Base-by-base conservation (phyloP, 768 basidiomycete genomes). In the Tricholoma sp. region DNA sequence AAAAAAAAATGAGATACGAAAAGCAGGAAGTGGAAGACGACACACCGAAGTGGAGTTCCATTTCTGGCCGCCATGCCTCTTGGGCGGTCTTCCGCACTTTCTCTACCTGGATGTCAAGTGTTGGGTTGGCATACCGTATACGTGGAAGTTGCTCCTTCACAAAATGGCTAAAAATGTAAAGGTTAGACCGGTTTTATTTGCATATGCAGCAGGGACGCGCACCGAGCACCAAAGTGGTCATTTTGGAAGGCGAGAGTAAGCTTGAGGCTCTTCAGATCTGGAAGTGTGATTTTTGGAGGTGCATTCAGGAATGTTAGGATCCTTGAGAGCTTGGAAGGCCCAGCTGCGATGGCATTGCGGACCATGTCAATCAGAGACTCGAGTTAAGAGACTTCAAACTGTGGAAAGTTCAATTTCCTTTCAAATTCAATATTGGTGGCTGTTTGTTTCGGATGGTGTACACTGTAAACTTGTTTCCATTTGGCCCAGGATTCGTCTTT, bases 201-300 rank as follows among this genome's bases (percentile, higher is more conserved):
- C 15, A 33, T 49, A 28, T 53, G 55, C 17, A 33, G 32, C 24
- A 28, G 42, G 2, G 8, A 50, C 53, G 66, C 81, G 61, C 54
- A 89, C 89, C 86, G 78, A 28, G 88, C 86, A 60, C 87, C 88
- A 65, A 84, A 88, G 66, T 90, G 86, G 68, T 88, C 85, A 64
- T 89, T 88, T 63, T 75, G 74, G 32, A 73, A 72, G 1, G 86
- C 86, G 44, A 80, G 75, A 0, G 81, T 80, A 31, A 90, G 71
- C 54, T 74, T 80, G 28, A 89, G 66, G 10, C 72, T 70, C 55
- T 79, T 81, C 34, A 88, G 72, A 9, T 72, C 74, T 4, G 65
- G 61, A 1, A 89, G 68, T 1, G 72, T 67, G 9, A 87, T 79
- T 44, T 72, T 74, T 5, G 87, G 88, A 1, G 74, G 65, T 12